Evolutionary conservation across 495 filamentous ascomycete genomes (phyloP).

Genomic region (Aspergillus bridgeri): DNA sequence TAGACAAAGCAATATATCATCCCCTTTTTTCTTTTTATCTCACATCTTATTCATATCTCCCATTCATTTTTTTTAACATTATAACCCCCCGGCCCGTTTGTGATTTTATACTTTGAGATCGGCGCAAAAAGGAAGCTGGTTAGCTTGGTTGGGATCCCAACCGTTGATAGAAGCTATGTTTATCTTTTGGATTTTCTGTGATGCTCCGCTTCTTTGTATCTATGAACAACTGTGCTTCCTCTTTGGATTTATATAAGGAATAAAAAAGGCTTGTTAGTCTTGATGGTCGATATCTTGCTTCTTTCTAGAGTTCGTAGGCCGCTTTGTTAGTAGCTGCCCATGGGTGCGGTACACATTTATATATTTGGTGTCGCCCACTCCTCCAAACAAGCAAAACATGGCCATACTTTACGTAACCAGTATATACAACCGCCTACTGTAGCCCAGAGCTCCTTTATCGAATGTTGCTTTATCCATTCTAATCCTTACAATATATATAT

Average conservation of each 20-base stretch:
- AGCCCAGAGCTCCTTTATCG: no score
- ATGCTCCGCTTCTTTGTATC: constrained; percentile 12
- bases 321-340: background rate
- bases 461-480: no score
- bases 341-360: no score
- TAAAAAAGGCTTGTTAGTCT: background rate
- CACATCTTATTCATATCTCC: constrained; percentile 5
- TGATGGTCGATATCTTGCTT: background rate
- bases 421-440: no score
- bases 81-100: background rate
- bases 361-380: no score
- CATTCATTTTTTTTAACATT: background rate
- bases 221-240: constrained; percentile 19
- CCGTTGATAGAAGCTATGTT: constrained; percentile 15
- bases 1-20: background rate
- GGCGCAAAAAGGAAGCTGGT: constrained; percentile 10
- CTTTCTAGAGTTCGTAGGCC: background rate
- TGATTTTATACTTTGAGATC: constrained; percentile 1
- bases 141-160: constrained; percentile 2
- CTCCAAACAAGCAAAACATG: no score
- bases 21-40: constrained; percentile 3
- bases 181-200: constrained; percentile 4
- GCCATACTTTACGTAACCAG: no score
- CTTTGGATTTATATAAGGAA: background rate
- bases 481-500: no score